Base-by-base conservation (phyloP, 495 filamentous ascomycete genomes). In the Paragyromitra xinjiangensis region DNA sequence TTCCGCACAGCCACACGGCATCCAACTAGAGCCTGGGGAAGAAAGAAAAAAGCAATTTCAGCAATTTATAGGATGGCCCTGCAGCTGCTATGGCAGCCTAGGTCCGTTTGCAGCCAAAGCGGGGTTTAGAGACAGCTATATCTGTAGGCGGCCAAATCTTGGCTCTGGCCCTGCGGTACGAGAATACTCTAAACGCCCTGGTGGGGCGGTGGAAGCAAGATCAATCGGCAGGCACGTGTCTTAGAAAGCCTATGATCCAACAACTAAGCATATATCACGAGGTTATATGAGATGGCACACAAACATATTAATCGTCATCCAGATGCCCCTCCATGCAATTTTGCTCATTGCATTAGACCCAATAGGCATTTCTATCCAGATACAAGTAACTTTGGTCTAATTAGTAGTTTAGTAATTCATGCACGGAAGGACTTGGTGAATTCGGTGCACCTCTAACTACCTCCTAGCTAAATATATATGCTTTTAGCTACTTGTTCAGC, bases 11-110 rank as follows among this genome's bases (percentile, higher is more conserved):
- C 29, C 56, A 8, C 22, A 24, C 5, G 7, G 7, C 14, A 55
- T 24, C 6, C 6, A 34, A 29, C 48, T 16, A 16, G 16, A 12
- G 24, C 2, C 19, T 12, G 6, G 8, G n/a, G 56, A 16, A 14
- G 44, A 42, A 14, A 44, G 11, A 45, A 44, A 64, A 65, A 65
- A 65, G 40, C 62, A 65, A 50, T 34, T 26, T 50, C 40, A 45
- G 19, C 19, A 65, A 29, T 24, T 48, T 65, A 45, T 65, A n/a
- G 22, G 22, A 50, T 45, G 19, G 11, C 7, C 62, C 40, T 26
- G 29, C 29, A 34, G 29, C 29, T 45, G 40, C 29, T 48, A n/a
- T 26, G 40, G 29, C n/a, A 61, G 26, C 56, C 56, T 19, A 12
- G 22, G 53, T 22, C 5, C 22, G 29, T 37, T 37, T 61, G 12